Base-by-base conservation (phyloP, 23 red algal species). In the Gracilariopsis chorda region DNA sequence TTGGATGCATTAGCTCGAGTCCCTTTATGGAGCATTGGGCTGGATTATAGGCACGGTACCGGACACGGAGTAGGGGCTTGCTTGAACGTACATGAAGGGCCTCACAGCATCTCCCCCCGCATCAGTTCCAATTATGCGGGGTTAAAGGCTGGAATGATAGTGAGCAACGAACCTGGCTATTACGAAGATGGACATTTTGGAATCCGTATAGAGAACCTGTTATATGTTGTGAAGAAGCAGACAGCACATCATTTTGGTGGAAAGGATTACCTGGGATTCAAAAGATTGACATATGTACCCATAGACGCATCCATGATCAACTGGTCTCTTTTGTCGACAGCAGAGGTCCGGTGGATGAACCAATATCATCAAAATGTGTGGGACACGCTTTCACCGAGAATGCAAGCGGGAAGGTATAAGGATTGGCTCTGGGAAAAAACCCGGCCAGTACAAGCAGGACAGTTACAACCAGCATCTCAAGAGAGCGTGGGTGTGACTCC, bases 31-130 rank as follows among this genome's bases (percentile, higher is more conserved):
- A 68, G 72, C 20, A 69, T 69, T 68, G 96, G 96, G 4, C 84
- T 98, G 37, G 96, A 98, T 61, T 98, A 98, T 90, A 67, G 94
- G 27, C 96, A 98, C 44, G 96, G 96, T 37, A 98, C 96, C 28
- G 96, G 96, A 1, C 96, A 98, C 52, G 96, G 96, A 17, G 93
- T 98, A 7, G 96, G 96, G 10, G 96, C 96, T 27, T 86, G 88
- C 13, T 75, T 98, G 53, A 94, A 95, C 58, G 96, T 98, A n/a
- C 96, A 98, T 81, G 96, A 98, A 51, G 96, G 96, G 17, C 96
- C 96, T 35, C 93, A 96, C 42, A 89, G 84, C 51, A 98, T 98
- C 11, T 92, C 91, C 34, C 64, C 77, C 13, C 88, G 96, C 17
- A 34, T 87, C 44, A 80, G 87, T 19, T 80, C 63, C 13, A 89